Evolutionary conservation across 2,329 filamentous ascomycete species (phyloP).

Genomic region (Aspergillus nomiae): DNA sequence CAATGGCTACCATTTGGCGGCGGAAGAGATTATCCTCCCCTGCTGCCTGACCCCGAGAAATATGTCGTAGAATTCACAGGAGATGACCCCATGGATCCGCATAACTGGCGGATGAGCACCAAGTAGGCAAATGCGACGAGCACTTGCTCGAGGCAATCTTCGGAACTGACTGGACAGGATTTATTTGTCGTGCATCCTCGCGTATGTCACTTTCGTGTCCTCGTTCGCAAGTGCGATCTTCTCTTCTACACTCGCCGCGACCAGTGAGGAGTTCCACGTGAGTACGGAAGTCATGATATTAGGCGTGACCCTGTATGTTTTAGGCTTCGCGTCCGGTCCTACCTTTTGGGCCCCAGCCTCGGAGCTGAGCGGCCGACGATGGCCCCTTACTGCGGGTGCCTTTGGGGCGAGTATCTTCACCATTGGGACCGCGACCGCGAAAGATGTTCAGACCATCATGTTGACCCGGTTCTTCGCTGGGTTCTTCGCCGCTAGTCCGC

Average conservation of each 20-base stretch:
- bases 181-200: slow-evolving; percentile 21
- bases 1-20: slow-evolving; percentile 31
- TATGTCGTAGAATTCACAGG: slow-evolving; percentile 60
- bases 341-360: slow-evolving; percentile 64
- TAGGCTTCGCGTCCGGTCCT: slow-evolving; percentile 61
- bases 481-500: slow-evolving; percentile 46
- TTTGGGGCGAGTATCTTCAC: slow-evolving; percentile 48
- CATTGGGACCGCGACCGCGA: slow-evolving; percentile 45
- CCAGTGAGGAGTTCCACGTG: slow-evolving; percentile 53
- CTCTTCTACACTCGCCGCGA: slow-evolving; percentile 60
- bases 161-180: slow-evolving; percentile 5
- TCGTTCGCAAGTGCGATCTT: slow-evolving; percentile 65
- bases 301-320: slow-evolving; percentile 51
- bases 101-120: slow-evolving; percentile 53
- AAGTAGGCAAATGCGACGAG: slow-evolving; percentile 34
- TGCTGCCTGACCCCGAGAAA: slow-evolving; percentile 52
- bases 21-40: slow-evolving; percentile 35
- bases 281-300: slow-evolving; percentile 46
- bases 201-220: slow-evolving; percentile 52
- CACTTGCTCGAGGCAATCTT: background rate
- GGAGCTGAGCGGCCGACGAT: slow-evolving; percentile 60
- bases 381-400: slow-evolving; percentile 50
- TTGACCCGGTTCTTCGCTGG: slow-evolving; percentile 51
- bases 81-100: slow-evolving; percentile 54
- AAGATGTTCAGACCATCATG: slow-evolving; percentile 45